Evolutionary conservation across 2,329 filamentous ascomycete genomes (phyloP), one percentile per base, ranked within the genome.

Genomic region (Aspergillus brunneoviolaceus): DNA sequence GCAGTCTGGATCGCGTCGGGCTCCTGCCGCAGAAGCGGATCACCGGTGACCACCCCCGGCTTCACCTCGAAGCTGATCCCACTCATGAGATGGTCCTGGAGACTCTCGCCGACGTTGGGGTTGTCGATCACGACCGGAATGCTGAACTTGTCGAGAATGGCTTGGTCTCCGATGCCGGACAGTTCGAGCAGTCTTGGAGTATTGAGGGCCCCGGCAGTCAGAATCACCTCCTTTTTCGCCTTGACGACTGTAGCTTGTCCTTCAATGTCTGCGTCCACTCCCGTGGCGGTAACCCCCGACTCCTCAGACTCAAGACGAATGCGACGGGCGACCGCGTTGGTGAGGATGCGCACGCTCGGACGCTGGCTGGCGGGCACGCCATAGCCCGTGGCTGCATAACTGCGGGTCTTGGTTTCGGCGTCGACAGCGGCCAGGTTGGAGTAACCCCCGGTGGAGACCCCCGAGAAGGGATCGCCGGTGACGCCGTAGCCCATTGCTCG

Each of bases 381-480:
- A 19, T 9, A n/a, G 19, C 27, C 21, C 11, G 45, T 39, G 31
- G 29, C 33, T 11, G 50, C 49, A 14, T 45, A 49, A 16, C 49
- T 51, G 1, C 49, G 49, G 16, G 58, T 31, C 5, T 65, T 66
- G 0, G 59, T 59, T 3, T 42, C 39, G 1, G 60, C 59, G 57
- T 68, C 61, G 21, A 67, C 63, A 0, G 65, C 61, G 1, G 61
- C 62, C 5, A 60, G 45, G 12, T 56, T 63, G 33, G 54, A 50
- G 42, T 63, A 62, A 48, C 58, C 49, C 11, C 66, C 64, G 1
- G 62, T 45, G 0, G 61, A 58, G 14, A 42, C 58, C 4, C 56
- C 65, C 0, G 51, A 53, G 31, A 65, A 48, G 10, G 64, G 45
- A 5, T 61, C 61, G 5, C 25, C 16, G 12, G 50, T 63, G 48